Conservation (phyloP, 768 basidiomycete species). For the Gloeopeniophorella convolvens region DNA sequence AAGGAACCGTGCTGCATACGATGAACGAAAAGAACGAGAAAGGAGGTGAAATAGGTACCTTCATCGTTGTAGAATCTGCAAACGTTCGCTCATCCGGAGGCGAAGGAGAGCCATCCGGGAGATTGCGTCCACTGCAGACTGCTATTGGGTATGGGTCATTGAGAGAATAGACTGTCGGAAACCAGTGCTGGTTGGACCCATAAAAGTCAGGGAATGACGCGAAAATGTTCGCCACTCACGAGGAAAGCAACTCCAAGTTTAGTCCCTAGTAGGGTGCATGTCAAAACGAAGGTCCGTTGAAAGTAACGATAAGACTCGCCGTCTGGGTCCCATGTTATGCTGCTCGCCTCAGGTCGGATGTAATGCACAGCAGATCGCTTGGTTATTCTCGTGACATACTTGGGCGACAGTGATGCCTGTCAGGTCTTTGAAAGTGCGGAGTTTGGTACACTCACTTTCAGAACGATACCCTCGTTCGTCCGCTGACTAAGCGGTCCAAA, state of each 20-base stretch:
- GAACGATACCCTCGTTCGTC: constrained; percentile 48
- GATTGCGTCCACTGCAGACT: constrained; percentile 51
- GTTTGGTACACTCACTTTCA: constrained; percentile 31
- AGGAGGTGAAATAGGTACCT: constrained; percentile 36
- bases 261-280: constrained; percentile 36
- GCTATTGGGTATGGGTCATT: constrained; percentile 67
- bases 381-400: constrained; percentile 44
- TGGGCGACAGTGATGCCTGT: too few relatives aligned
- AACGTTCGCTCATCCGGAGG: constrained; percentile 47
- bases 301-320: constrained; percentile 35
- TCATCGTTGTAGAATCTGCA: constrained; percentile 71
- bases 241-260: constrained; percentile 62
- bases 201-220: constrained; percentile 1
- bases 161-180: constrained; percentile 64
- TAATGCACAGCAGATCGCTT: constrained; percentile 35
- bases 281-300: neutral
- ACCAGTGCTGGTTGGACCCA: constrained; percentile 43
- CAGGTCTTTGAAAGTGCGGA: too few relatives aligned
- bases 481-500: constrained; percentile 48
- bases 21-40: too few relatives aligned
- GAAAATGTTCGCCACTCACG: constrained; percentile 33
- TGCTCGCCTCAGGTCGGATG: constrained; percentile 60
- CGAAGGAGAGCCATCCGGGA: constrained; percentile 48
- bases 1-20: constrained; percentile 63
- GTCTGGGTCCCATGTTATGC: constrained; percentile 59